A percentile compares a stretch with the other conserved stretches of the same genome.
phyloP scores from a whole-genome alignment of 208 protist species.

The Acanthamoeba rhysodes region DNA sequence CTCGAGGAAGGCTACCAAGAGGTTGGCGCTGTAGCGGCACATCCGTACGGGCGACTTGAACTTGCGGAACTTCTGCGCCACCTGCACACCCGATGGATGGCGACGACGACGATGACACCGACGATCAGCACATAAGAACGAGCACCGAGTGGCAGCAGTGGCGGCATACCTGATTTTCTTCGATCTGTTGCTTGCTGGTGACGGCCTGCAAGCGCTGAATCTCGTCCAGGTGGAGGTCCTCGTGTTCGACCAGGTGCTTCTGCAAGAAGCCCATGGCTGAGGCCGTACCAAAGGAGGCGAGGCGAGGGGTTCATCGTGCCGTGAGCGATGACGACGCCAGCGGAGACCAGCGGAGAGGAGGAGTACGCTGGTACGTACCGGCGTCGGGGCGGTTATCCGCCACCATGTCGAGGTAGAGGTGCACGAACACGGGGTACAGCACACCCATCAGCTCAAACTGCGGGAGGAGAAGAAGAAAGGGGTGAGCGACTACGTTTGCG shows the following conservation, averaged over 20 bases:
- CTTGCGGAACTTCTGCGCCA: conserved; percentile 83
- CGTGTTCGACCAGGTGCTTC: conserved; percentile 43
- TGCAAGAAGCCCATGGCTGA: conserved; percentile 53
- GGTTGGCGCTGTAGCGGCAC: conserved; percentile 83
- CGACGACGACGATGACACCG: background rate
- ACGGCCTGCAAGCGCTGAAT: conserved; percentile 56
- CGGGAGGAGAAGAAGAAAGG: background rate
- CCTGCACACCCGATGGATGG: conserved; percentile 49
- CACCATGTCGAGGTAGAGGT: conserved; percentile 89
- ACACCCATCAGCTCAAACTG: conserved; percentile 85
- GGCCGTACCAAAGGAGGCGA: background rate
- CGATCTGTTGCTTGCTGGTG: conserved; percentile 39
- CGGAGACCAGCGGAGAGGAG: too few relatives aligned
- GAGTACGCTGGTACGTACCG: background rate
- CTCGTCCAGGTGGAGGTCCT: conserved; percentile 71
- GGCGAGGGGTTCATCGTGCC: background rate
- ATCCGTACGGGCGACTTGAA: conserved; percentile 86
- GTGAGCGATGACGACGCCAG: background rate
- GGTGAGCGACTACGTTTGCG: background rate
- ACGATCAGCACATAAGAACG: background rate
- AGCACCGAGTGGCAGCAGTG: background rate
- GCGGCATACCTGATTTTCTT: conserved; percentile 30
- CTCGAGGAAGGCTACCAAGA: conserved; percentile 89
- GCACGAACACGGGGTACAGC: conserved; percentile 90
- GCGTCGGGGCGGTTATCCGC: conserved; percentile 82